Evolutionary conservation across 352 stramenopile genomes (phyloP), one percentile per base, ranked within the genome.

Genomic region (Lagenidium giganteum): DNA sequence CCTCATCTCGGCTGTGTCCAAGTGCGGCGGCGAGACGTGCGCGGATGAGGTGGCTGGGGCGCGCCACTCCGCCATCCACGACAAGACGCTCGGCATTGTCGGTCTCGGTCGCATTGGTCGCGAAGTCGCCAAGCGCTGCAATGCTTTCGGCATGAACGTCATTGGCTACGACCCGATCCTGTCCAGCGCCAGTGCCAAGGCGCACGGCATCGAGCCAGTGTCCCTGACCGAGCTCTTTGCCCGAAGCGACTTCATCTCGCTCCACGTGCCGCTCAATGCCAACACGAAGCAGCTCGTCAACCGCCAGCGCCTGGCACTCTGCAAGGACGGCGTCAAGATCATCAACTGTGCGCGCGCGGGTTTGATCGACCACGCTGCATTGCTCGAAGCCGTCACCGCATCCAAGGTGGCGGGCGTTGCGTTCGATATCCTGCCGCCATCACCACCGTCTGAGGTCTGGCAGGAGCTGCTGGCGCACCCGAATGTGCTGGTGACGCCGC

Each of bases 251-350:
- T 98, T 97, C 71, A 96, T 98, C 66, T 94, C 84, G 34, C 75
- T 98, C 17, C 96, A 98, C 62, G 93, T 97, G 43, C 95, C 95
- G 14, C 93, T 98, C 47, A 98, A 97, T 60, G 88, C 95, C 44
- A 90, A 94, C 40, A 95, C 96, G 26, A 83, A 87, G 46, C 68
- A 97, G 48, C 82, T 98, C 42, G 83, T 98, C 33, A 93, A 83
- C 57, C 65, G 51, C 5, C 63, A 83, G 27, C 72, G 75, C 17
- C 69, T 98, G 5, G 69, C 57, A 20, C 63, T 83, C 11, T 97
- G 96, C 70, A 97, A 97, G 61, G 75, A 93, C 14, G 88, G 90
- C 25, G 92, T 96, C 5, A 81, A 90, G 36, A 65, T 98, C 25
- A 53, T 98, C 26, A 98, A 98, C 58, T 93, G 95, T 52, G 92